phyloP scores from a whole-genome alignment of 305 asterid genomes.

The Nicotiana rustica region DNA sequence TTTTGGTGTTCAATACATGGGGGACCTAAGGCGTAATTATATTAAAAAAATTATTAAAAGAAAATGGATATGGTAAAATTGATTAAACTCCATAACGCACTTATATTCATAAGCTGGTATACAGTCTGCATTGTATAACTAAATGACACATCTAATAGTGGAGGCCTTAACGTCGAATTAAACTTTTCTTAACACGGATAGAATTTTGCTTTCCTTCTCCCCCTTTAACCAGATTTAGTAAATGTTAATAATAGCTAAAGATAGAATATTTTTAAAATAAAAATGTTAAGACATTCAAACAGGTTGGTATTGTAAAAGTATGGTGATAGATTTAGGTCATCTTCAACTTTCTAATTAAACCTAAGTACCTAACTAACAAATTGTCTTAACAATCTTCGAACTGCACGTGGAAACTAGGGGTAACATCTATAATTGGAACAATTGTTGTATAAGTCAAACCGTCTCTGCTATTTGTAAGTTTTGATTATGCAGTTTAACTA shows the following conservation, averaged over 20 bases:
- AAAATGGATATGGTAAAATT: neutral
- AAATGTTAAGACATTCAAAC: constrained; percentile 30
- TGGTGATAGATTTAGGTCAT: constrained; percentile 49
- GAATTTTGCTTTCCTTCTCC: neutral
- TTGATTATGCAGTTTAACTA: constrained; percentile 2
- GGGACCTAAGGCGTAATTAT: too few species aligned
- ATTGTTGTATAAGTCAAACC: constrained; percentile 37
- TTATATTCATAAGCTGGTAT: neutral
- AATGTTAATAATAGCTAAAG: neutral
- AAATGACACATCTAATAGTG: constrained; percentile 10
- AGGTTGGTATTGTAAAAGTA: constrained; percentile 53
- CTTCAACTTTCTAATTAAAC: constrained; percentile 51
- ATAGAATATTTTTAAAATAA: neutral
- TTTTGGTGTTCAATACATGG: too few species aligned
- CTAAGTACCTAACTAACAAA: constrained; percentile 62
- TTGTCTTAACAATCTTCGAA: constrained; percentile 39
- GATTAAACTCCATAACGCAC: neutral
- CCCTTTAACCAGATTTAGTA: neutral
- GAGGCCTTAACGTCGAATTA: neutral
- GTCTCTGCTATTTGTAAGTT: constrained; percentile 31
- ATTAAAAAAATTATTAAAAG: neutral
- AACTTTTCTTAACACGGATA: neutral
- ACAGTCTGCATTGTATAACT: neutral
- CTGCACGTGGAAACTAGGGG: constrained; percentile 34
- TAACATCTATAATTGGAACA: neutral